A percentile compares a stretch with the other conserved stretches of the same genome.
These are phyloP conservation scores for Linnemannia zychae DNA, from an alignment of 192 early-diverging fungal species.

Conservation along the genomic window DNA sequence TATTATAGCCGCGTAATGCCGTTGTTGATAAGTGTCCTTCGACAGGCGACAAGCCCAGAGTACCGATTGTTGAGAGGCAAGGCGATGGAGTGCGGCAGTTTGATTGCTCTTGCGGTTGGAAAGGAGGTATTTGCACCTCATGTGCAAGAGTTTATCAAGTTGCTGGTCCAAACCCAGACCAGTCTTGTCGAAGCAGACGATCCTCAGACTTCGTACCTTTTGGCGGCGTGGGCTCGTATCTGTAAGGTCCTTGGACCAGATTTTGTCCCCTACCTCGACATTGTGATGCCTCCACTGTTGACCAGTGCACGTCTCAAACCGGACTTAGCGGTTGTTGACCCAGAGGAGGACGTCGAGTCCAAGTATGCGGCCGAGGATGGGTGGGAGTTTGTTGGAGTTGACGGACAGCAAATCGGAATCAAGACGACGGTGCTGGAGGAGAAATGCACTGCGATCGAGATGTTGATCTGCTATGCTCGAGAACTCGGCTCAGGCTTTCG, in stretches of 20 bases:
- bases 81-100: conserved; percentile 96
- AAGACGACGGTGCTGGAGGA: conserved; percentile 96
- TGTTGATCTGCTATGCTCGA: conserved; percentile 94
- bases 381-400: conserved; percentile 95
- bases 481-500: conserved; percentile 91
- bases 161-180: conserved; percentile 84
- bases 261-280: conserved; percentile 91
- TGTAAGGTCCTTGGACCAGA: conserved; percentile 95
- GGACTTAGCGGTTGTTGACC: conserved; percentile 90
- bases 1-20: conserved; percentile 98
- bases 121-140: conserved; percentile 88
- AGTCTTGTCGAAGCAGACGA: conserved; percentile 90
- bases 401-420: conserved; percentile 94
- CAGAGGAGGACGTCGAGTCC: conserved; percentile 82
- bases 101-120: conserved; percentile 93
- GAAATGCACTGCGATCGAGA: conserved; percentile 97
- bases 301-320: conserved; percentile 87
- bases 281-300: conserved; percentile 95
- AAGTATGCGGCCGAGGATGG: conserved; percentile 96
- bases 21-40: conserved; percentile 88
- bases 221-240: conserved; percentile 95
- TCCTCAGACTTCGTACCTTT: conserved; percentile 91
- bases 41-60: conserved; percentile 84
- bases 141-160: conserved; percentile 81
- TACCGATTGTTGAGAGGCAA: conserved; percentile 94